Evolutionary conservation across 139 green algal genomes (phyloP), one percentile per base, ranked within the genome.

Genomic region (Ettlia oleoabundans): DNA sequence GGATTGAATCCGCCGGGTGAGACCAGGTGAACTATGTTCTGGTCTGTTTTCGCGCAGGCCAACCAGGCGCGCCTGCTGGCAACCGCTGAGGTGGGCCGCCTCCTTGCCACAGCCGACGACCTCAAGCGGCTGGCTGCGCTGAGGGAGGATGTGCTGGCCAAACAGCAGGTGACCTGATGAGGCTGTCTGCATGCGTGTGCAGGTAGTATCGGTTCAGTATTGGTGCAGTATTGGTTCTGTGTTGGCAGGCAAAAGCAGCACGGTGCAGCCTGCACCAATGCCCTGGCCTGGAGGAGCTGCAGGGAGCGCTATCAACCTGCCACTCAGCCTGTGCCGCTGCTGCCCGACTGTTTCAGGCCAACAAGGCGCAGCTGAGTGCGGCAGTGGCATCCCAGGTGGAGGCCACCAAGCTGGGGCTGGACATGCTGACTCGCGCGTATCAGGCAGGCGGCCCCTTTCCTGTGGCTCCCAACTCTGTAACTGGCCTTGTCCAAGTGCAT

Each of bases 351-450:
- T 26, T 35, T 9, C 69, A 92, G 67, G 77, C 58, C 22, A 89
- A 87, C 70, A 92, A 91, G 76, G 67, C 70, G 8, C 86, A 86
- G 33, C 87, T 94, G 9, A 91, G 88, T 67, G 69, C 88, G 2
- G 88, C 87, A 4, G 84, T 94, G 30, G 80, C 86, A 30, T 77
- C 85, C 21, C 90, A 94, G 83, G 87, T 97, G 19, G 90, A 96
- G 33, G 82, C 91, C 26, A 85, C 84, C 3, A 75, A 82, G 24
- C 71, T 79, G 28, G 92, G 92, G 43, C 76, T 96, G 58, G 90
- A 96, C n/a, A 85, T 91, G 67, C 84, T 97, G 80, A 88, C 92
- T 30, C 87, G 84, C 7, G 85, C 87, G 3, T 91, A 94, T 64
- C n/a, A n/a, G n/a, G n/a, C n/a, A n/a, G n/a, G n/a, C n/a, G n/a